phyloP scores from a whole-genome alignment of 2,329 filamentous ascomycete genomes.

The Trichoderma polysporum region DNA sequence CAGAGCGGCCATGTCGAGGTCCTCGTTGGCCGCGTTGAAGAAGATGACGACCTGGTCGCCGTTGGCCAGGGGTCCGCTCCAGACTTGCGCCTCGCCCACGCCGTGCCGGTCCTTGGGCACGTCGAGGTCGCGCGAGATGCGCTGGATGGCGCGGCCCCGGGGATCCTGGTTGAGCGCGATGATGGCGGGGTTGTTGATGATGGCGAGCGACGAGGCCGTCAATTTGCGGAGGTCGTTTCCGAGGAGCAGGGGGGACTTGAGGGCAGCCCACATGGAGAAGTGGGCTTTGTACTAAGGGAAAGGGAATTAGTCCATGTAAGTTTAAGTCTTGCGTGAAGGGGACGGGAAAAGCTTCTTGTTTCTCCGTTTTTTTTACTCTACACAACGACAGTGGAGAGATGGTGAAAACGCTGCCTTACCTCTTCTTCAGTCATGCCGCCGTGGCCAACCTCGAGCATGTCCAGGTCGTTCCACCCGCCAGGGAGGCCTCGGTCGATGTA shows the following conservation, averaged over 20 bases:
- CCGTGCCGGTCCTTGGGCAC: constrained; percentile 28
- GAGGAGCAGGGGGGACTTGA: constrained; percentile 46
- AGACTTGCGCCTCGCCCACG: constrained; percentile 31
- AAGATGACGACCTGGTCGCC: constrained; percentile 22
- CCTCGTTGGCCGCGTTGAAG: constrained; percentile 18
- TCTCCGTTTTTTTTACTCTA: not conserved
- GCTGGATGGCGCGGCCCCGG: constrained; percentile 28
- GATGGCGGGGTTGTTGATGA: constrained; percentile 28
- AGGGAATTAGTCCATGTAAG: not conserved
- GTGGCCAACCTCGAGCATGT: constrained; percentile 19
- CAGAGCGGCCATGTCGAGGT: constrained; percentile 19
- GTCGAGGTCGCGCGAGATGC: constrained; percentile 21
- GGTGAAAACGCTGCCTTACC: not conserved
- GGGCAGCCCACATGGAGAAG: constrained; percentile 46
- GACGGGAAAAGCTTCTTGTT: no score
- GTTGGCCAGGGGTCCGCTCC: constrained; percentile 28
- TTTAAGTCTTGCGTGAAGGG: no score
- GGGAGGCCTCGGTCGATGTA: constrained; percentile 16
- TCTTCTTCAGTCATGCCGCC: constrained; percentile 21
- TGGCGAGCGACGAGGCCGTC: constrained; percentile 23
- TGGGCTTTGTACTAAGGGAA: constrained; percentile 30
- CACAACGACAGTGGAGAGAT: not conserved
- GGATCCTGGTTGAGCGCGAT: constrained; percentile 39
- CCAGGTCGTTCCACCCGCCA: constrained; percentile 19
- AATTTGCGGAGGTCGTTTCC: constrained; percentile 38